Base-by-base conservation (phyloP, 1,284 basidiomycete genomes). In the Coniferiporia sulphurascens region DNA sequence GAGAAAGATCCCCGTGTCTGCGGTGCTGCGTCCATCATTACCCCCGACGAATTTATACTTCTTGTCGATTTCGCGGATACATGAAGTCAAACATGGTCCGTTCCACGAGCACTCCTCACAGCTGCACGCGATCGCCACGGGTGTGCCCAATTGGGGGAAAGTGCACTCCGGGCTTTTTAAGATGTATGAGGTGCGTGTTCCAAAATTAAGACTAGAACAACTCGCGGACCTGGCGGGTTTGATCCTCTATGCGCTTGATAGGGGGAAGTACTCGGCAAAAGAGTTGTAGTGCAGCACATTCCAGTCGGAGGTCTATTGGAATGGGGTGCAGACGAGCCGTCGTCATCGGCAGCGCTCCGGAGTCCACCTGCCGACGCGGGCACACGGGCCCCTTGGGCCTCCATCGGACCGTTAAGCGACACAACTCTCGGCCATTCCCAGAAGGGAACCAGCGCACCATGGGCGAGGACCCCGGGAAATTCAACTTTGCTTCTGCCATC, bases 261-360 rank as follows among this genome's bases (percentile, higher is more conserved):
- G 80, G 94, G 87, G 13, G 96, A 99, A 72, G 95, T 98, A n/a
- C 76, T 98, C 34, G 85, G 87, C 9, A 98, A 98, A 73, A 82
- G 89, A n/a, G 95, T 97, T 12, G 96, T 98, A 3, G 94, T 98
- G 12, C 96, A 99, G 72, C 95, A 98, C 68, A 80, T 98, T 48
- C 89, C 88, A 35, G 81, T 98, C 27, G 95, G 95, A 21, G 91
- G 91, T 4, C 68, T 91, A 13, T 71, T 92, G 56, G 81, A 83
- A 66, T 91, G 89, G 88, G 76, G 81, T 62, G 53, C 59, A 21
- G 35, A 53, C 17, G 22, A 10, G 34, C 19, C 22, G 35, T 59
- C 63, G 62, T 51, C 38, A 38, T 57, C 22, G 49, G 50, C 41
- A 43, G 58, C 46, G 38, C 48, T 38, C 19, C 48, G 32, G 36